Percentiles rank a stretch among this genome's conserved stretches.
phyloP scores from a whole-genome alignment of 768 basidiomycete species.

The Leccinellum luteum region DNA sequence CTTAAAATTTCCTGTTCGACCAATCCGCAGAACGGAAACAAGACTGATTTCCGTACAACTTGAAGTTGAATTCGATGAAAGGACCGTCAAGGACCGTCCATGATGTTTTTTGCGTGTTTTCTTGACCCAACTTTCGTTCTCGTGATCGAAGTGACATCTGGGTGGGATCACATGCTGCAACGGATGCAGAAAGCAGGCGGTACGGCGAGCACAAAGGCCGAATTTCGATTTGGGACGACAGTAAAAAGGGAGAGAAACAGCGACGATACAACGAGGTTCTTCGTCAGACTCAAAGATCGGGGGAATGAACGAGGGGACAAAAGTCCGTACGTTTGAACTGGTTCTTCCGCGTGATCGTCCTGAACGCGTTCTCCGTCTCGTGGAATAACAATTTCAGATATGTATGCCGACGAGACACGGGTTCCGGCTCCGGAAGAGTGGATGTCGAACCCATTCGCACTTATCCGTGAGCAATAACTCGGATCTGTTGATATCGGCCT shows the following conservation, averaged over 20 bases:
- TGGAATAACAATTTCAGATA: constrained; percentile 83
- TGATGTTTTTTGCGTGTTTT: neutral
- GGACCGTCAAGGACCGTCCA: constrained; percentile 62
- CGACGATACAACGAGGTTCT: neutral
- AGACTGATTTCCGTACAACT: constrained; percentile 85
- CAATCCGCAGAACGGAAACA: constrained; percentile 79
- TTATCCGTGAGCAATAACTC: constrained; percentile 69
- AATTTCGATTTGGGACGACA: constrained; percentile 79
- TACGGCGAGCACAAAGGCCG: constrained; percentile 71
- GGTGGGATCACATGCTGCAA: constrained; percentile 16
- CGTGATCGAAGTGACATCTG: neutral
- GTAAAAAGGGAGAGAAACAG: neutral
- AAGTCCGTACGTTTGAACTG: constrained; percentile 61
- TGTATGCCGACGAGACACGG: constrained; percentile 62
- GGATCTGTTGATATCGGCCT: constrained; percentile 89
- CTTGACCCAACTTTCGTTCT: neutral
- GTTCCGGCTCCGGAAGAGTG: constrained; percentile 53
- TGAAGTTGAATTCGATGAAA: constrained; percentile 73
- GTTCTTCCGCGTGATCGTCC: constrained; percentile 67
- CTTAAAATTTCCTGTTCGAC: constrained; percentile 81
- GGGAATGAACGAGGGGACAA: neutral
- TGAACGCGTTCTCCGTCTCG: constrained; percentile 89
- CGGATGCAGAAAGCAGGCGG: constrained; percentile 49
- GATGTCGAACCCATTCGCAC: constrained; percentile 14
- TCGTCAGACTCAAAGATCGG: neutral